A percentile compares a stretch with the other conserved stretches of the same genome.
phyloP scores from a whole-genome alignment of 2,329 filamentous ascomycete genomes.

The Aspergillus sp. region DNA sequence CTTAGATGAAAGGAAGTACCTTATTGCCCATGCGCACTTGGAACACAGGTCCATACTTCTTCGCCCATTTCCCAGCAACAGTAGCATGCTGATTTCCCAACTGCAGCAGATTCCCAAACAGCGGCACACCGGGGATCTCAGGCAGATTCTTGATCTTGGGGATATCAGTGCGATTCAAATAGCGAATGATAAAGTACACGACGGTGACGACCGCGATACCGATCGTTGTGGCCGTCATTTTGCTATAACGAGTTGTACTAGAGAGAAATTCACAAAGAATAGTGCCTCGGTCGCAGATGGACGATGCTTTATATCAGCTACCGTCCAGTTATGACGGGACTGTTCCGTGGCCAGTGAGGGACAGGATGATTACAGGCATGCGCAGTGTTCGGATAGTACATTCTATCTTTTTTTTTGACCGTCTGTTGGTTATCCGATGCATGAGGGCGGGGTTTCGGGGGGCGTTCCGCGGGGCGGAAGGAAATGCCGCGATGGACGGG shows the following conservation, averaged over 20 bases:
- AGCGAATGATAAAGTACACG: constrained; percentile 26
- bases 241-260: neutral
- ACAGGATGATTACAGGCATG: too few species aligned
- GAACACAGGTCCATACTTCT: constrained; percentile 54
- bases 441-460: neutral
- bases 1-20: neutral
- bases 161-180: constrained; percentile 42
- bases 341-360: too few species aligned
- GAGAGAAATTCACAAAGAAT: neutral
- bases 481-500: neutral
- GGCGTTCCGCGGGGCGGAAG: constrained; percentile 4
- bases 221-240: constrained; percentile 1
- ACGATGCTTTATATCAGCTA: neutral
- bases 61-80: constrained; percentile 47
- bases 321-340: too few species aligned
- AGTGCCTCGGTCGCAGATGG: too few species aligned
- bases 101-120: constrained; percentile 55
- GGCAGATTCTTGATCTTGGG: constrained; percentile 53
- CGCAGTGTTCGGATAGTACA: neutral
- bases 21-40: constrained; percentile 29
- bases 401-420: neutral
- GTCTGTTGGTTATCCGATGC: neutral
- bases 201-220: constrained; percentile 17
- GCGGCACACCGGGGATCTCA: constrained; percentile 50
- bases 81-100: constrained; percentile 50